A percentile compares a stretch with the other conserved stretches of the same genome.
phyloP scores from a whole-genome alignment of 495 filamentous ascomycete genomes.

The Trypethelium eluteriae region DNA sequence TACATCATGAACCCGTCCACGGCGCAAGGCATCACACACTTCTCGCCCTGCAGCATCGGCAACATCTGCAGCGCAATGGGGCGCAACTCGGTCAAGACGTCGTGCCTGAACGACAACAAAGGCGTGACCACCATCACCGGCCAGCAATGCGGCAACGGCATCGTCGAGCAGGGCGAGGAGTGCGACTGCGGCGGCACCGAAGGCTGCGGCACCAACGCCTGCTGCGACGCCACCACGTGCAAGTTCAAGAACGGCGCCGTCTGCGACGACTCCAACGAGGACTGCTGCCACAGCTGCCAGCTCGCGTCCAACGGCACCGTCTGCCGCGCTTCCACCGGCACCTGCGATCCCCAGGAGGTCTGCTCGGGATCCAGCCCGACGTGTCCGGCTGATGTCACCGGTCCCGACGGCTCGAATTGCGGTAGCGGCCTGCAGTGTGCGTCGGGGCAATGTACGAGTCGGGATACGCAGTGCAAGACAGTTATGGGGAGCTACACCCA shows the following conservation, averaged over 20 bases:
- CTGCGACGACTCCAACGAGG: slow-evolving; percentile 86
- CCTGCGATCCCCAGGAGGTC: slow-evolving; percentile 75
- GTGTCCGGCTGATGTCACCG: slow-evolving; percentile 65
- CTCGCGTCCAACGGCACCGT: slow-evolving; percentile 58
- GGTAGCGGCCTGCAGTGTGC: slow-evolving; percentile 69
- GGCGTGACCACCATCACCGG: slow-evolving; percentile 79
- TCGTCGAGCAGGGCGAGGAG: slow-evolving; percentile 88
- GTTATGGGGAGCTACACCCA: slow-evolving; percentile 72
- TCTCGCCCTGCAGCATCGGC: slow-evolving; percentile 82
- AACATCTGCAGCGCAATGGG: slow-evolving; percentile 91
- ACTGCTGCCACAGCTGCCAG: slow-evolving; percentile 77
- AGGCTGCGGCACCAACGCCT: slow-evolving; percentile 64
- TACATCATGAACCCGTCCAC: slow-evolving; percentile 98
- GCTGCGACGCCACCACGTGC: slow-evolving; percentile 84
- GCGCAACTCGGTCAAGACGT: slow-evolving; percentile 66
- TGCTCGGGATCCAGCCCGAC: slow-evolving; percentile 65
- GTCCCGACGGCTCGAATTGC: slow-evolving; percentile 62
- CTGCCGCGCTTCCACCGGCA: slow-evolving; percentile 69
- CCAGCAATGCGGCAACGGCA: slow-evolving; percentile 89
- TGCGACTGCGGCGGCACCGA: slow-evolving; percentile 83
- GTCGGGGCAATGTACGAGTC: slow-evolving; percentile 89
- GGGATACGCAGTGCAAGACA: slow-evolving; percentile 80
- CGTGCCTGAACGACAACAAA: slow-evolving; percentile 73
- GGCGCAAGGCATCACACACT: slow-evolving; percentile 57
- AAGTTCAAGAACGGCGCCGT: slow-evolving; percentile 68